Conservation (phyloP, 352 stramenopile genomes). For the Pythium dissimile region DNA sequence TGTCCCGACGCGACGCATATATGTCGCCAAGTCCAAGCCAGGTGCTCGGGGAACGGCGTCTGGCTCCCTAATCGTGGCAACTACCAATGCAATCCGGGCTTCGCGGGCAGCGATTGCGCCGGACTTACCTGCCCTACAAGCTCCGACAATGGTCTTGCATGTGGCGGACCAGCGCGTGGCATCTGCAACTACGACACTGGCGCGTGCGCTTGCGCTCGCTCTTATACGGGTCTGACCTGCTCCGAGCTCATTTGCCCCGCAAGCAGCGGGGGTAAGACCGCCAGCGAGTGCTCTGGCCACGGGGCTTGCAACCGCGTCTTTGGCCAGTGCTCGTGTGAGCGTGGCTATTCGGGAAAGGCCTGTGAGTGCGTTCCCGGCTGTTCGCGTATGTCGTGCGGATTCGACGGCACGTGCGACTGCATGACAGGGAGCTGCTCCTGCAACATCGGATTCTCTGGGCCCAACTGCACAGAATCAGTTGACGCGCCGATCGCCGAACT, state of each 20-base stretch:
- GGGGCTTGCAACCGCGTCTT: constrained; percentile 45
- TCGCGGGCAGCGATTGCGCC: constrained; percentile 49
- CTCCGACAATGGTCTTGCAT: constrained; percentile 27
- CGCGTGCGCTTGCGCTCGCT: constrained; percentile 36
- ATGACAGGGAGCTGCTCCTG: constrained; percentile 60
- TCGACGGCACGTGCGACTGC: constrained; percentile 55
- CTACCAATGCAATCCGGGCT: constrained; percentile 59
- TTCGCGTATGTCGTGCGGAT: constrained; percentile 33
- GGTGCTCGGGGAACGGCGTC: constrained; percentile 62
- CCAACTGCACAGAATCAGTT: constrained; percentile 25
- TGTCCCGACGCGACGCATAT: constrained; percentile 48
- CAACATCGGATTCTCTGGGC: constrained; percentile 35
- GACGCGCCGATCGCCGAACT: constrained; percentile 30
- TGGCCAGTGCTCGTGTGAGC: constrained; percentile 44
- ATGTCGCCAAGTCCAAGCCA: constrained; percentile 64
- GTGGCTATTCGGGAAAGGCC: constrained; percentile 56
- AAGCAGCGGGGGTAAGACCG: constrained; percentile 31
- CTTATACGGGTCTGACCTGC: constrained; percentile 58
- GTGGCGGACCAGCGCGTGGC: constrained; percentile 34
- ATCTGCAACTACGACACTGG: constrained; percentile 48
- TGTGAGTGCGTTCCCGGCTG: constrained; percentile 76
- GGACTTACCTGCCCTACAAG: constrained; percentile 39
- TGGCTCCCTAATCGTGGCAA: constrained; percentile 39
- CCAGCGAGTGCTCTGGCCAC: constrained; percentile 60
- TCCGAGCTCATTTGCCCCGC: constrained; percentile 54